These are phyloP conservation scores for Rhodotorula glutinis DNA, from an alignment of 1,284 basidiomycete species.

Conservation along the genomic window DNA sequence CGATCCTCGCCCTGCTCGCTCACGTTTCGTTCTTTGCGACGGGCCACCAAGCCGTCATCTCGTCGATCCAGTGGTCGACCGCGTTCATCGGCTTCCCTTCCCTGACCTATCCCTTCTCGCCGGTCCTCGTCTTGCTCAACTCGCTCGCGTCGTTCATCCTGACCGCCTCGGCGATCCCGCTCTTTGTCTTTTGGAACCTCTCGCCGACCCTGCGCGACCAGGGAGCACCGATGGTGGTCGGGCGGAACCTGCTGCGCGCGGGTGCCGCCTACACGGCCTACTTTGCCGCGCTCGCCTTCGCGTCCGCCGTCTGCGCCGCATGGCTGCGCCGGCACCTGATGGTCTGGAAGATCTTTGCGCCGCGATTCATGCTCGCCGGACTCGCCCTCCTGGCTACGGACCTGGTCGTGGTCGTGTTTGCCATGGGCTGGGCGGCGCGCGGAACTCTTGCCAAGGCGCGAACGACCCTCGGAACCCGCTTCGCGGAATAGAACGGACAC, in stretches of 20 bases:
- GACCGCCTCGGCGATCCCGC: slow-evolving; percentile 61
- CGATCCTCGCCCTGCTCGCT: slow-evolving; percentile 71
- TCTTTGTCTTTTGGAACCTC: slow-evolving; percentile 86
- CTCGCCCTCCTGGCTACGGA: slow-evolving; percentile 28
- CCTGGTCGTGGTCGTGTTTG: slow-evolving; percentile 13
- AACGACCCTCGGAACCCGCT: slow-evolving; percentile 25
- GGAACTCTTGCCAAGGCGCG: slow-evolving; percentile 22
- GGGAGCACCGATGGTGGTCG: slow-evolving; percentile 36
- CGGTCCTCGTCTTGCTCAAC: slow-evolving; percentile 74
- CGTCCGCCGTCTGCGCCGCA: slow-evolving; percentile 69
- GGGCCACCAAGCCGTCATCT: slow-evolving; percentile 85
- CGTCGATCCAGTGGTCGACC: slow-evolving; percentile 92
- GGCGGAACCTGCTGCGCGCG: slow-evolving; percentile 54
- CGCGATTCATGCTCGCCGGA: slow-evolving; percentile 63
- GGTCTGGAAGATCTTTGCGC: slow-evolving; percentile 99
- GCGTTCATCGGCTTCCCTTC: slow-evolving; percentile 74
- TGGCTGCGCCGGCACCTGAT: slow-evolving; percentile 84
- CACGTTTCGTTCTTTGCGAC: slow-evolving; percentile 77
- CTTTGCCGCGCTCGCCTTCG: slow-evolving; percentile 64
- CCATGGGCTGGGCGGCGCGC: slow-evolving; percentile 30
- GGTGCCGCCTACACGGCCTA: slow-evolving; percentile 67
- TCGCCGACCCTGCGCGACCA: slow-evolving; percentile 55
- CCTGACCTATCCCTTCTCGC: slow-evolving; percentile 71
- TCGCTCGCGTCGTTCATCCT: slow-evolving; percentile 69
- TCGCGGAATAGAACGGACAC: slow-evolving; percentile 18